phyloP scores from a whole-genome alignment of 2,329 filamentous ascomycete genomes.

The Immersiporthe knoxdaviesiana region DNA sequence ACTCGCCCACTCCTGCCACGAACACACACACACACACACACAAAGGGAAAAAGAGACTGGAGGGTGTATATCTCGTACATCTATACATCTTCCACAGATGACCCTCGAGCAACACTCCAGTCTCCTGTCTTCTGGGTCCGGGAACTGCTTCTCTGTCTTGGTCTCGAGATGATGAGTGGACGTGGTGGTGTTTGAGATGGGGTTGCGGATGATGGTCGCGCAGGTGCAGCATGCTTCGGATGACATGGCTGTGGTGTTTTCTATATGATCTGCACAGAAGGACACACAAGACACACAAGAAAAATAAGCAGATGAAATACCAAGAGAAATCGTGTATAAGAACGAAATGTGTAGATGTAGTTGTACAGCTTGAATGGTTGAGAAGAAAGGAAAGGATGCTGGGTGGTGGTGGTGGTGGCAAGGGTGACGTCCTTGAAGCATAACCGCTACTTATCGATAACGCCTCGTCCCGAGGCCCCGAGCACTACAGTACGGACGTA shows the following conservation, averaged over 20 bases:
- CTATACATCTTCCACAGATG: slow-evolving; percentile 73
- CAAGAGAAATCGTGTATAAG: not conserved
- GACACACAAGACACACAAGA: too few relatives aligned
- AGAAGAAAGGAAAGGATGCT: not conserved
- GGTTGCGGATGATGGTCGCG: slow-evolving; percentile 61
- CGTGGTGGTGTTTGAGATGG: slow-evolving; percentile 43
- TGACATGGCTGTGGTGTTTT: slow-evolving; percentile 17
- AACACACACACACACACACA: not conserved
- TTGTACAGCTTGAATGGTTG: not conserved
- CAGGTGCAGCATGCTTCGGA: slow-evolving; percentile 70
- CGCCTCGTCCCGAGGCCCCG: not conserved
- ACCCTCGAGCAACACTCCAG: slow-evolving; percentile 71
- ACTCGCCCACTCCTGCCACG: too few relatives aligned
- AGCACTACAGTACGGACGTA: too few relatives aligned
- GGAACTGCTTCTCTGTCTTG: slow-evolving; percentile 63
- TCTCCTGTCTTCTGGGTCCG: slow-evolving; percentile 55
- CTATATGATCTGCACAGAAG: too few relatives aligned
- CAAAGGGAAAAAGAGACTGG: not conserved
- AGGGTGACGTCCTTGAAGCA: slow-evolving; percentile 26
- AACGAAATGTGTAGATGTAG: not conserved
- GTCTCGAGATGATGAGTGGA: slow-evolving; percentile 46
- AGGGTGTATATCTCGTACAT: slow-evolving; percentile 47
- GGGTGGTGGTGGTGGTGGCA: slow-evolving; percentile 12
- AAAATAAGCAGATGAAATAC: not conserved
- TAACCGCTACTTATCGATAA: slow-evolving; percentile 27